Evolutionary conservation across 225 moss, liverwort and hornwort species (phyloP), one percentile per base, ranked within the genome.

Genomic region (Polytrichum formosum): DNA sequence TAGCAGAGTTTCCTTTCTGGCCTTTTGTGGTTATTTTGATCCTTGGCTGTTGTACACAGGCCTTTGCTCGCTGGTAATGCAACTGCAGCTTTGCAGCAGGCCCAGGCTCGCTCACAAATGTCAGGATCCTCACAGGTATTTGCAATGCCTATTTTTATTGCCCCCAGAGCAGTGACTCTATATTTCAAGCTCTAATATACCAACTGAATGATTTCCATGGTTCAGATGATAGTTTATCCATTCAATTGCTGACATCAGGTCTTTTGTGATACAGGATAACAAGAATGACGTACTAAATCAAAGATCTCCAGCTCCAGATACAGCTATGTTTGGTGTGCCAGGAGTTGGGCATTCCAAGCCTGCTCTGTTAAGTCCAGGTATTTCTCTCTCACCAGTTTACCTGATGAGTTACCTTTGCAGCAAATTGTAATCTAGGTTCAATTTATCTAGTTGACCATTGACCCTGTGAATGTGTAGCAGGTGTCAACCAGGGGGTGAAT

Each of bases 271-370:
- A 70, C 85, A 98, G 98, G 98, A 98, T 81, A 91, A 86, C 56
- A 98, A 98, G 81, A 87, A 85, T 65, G 98, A 98, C 31, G 90
- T 91, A 55, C 53, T 94, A 71, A 93, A 89, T 67, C 94, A 92
- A 69, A 77, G 98, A 70, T 94, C 94, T 64, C 98, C 98, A 53
- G 92, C 91, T 81, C 92, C 98, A 71, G 98, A 98, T 29, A 71
- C 94, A 31, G 83, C 82, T 54, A 91, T 98, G 87, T 98, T 98
- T 74, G 94, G 94, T 73, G 91, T 94, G 26, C 92, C 94, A 74
- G 98, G 97, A 60, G 91, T 88, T 68, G 97, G 91, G 56, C 98
- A 98, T 68, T 90, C 91, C 30, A 98, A 98, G 82, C 86, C 98
- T 58, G 94, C 85, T 68, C 83, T 98, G 28, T 75, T 98, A 75